Evolutionary conservation across 2,329 filamentous ascomycete genomes (phyloP).

Genomic region (Diplodia intermedia): DNA sequence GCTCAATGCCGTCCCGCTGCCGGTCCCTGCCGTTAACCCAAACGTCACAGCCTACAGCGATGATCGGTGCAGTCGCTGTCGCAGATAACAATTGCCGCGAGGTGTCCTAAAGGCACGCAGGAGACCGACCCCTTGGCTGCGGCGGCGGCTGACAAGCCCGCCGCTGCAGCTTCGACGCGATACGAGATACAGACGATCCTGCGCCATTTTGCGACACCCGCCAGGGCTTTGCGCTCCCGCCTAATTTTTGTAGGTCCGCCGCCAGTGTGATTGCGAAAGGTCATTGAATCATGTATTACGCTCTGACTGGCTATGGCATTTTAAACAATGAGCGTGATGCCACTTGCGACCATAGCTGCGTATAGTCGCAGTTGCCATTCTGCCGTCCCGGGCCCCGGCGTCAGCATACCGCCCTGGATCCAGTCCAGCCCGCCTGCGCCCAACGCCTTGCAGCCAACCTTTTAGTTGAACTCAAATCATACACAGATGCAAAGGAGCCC

Average conservation of each 20-base stretch:
- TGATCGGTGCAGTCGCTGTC: constrained; percentile 8
- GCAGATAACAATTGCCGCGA: constrained; percentile 21
- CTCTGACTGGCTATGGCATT: not conserved
- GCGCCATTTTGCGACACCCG: constrained; percentile 8
- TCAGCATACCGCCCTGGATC: constrained; percentile 15
- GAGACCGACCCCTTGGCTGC: constrained; percentile 21
- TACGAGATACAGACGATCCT: constrained; percentile 27
- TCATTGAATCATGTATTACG: not conserved
- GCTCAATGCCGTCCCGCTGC: constrained; percentile 25
- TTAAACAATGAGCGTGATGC: constrained; percentile 6
- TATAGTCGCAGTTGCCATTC: not conserved
- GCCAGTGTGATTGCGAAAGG: constrained; percentile 17
- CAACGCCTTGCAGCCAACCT: constrained; percentile 25
- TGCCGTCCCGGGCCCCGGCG: not conserved
- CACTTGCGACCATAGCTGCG: not conserved
- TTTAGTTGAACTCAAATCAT: not conserved
- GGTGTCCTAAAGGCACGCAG: constrained; percentile 14
- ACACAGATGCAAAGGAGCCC: not conserved
- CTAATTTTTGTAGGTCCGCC: constrained; percentile 9
- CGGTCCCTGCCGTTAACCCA: constrained; percentile 23
- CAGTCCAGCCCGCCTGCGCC: constrained; percentile 20
- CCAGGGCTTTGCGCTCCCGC: not conserved
- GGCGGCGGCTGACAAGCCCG: constrained; percentile 18
- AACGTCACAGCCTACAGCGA: constrained; percentile 19
- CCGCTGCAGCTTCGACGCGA: constrained; percentile 21